These are phyloP conservation scores for Trichosphaerium sp. DNA, from an alignment of 78 protist species.

Conservation along the genomic window DNA sequence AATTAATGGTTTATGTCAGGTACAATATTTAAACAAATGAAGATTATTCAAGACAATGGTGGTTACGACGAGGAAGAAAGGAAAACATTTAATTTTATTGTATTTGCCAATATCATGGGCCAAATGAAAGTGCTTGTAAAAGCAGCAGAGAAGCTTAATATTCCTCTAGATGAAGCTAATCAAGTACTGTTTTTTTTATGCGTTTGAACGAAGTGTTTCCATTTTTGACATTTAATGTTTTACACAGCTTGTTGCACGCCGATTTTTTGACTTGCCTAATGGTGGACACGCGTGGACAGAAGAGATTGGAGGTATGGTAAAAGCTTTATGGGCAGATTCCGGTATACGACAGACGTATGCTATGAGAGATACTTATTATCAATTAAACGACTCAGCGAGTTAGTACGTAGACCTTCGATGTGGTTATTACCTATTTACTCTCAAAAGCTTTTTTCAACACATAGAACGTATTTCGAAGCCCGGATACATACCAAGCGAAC, in stretches of 20 bases:
- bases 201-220: constrained; percentile 3
- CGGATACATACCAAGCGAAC: constrained; percentile 70
- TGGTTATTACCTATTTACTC: neutral
- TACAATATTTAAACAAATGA: constrained; percentile 43
- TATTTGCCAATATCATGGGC: constrained; percentile 25
- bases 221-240: neutral
- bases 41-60: constrained; percentile 37
- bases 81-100: constrained; percentile 8
- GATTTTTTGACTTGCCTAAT: neutral
- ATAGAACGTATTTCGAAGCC: constrained; percentile 35
- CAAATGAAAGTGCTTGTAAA: constrained; percentile 14
- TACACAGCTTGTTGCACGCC: neutral
- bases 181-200: too few relatives aligned
- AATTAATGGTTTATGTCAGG: too few relatives aligned
- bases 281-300: constrained; percentile 1
- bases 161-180: too few relatives aligned
- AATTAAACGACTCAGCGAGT: neutral
- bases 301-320: neutral
- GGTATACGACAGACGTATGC: neutral
- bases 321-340: neutral
- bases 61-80: neutral
- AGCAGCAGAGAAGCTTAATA: constrained; percentile 5
- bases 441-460: constrained; percentile 49
- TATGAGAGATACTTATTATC: neutral
- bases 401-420: neutral